phyloP scores from a whole-genome alignment of 2,329 filamentous ascomycete species.

The Pyricularia sp. region DNA sequence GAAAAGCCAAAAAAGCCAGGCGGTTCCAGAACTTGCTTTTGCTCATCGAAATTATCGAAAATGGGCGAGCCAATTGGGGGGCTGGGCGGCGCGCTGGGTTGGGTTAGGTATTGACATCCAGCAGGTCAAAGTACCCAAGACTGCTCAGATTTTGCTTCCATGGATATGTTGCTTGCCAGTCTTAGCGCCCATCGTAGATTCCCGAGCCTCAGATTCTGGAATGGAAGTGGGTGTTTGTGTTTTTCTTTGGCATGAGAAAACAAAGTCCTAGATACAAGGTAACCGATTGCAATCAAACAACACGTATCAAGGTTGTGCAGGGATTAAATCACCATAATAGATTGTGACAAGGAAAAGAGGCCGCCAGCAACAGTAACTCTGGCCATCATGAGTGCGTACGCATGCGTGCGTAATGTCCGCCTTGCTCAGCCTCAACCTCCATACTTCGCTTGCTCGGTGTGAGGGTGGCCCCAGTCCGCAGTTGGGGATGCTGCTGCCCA shows the following conservation, averaged over 20 bases:
- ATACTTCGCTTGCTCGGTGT: neutral
- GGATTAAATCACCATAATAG: neutral
- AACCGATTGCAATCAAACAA: neutral
- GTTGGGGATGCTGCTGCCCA: neutral
- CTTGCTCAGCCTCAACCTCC: constrained; percentile 1
- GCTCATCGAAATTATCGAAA: neutral
- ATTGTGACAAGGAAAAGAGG: neutral
- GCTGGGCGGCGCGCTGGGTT: neutral
- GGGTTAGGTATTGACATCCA: neutral
- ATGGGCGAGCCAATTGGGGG: neutral
- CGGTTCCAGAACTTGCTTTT: neutral
- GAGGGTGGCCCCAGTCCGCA: neutral
- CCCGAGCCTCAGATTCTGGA: neutral
- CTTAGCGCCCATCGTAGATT: neutral
- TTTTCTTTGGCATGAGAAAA: neutral
- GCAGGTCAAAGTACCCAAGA: neutral
- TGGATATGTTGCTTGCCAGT: neutral
- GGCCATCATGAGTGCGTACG: neutral
- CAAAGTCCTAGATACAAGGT: neutral
- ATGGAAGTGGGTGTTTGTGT: neutral
- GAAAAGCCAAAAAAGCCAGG: neutral
- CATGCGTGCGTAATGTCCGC: neutral
- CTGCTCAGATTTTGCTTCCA: neutral
- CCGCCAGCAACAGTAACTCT: neutral
- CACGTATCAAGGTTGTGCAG: neutral